Conservation (phyloP, 2,329 filamentous ascomycete genomes). For the Aspergillus clavatus region DNA sequence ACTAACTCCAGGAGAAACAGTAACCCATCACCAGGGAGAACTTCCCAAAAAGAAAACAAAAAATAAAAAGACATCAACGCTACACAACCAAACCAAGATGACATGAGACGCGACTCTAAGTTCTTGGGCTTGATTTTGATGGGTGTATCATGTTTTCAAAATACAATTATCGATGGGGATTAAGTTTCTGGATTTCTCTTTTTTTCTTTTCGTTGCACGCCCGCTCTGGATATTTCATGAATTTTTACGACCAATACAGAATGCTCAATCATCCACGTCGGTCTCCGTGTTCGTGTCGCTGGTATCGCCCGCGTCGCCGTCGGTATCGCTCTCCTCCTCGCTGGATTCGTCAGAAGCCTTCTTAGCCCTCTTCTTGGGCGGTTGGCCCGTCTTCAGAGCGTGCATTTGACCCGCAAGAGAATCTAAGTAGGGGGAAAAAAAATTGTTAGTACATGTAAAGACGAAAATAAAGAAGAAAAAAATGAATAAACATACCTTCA, state of each 20-base stretch:
- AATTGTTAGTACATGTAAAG: slow-evolving; percentile 16
- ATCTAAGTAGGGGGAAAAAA: slow-evolving; percentile 49
- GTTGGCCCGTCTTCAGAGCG: slow-evolving; percentile 67
- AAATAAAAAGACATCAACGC: neutral
- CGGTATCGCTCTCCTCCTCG: slow-evolving; percentile 59
- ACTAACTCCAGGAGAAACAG: neutral
- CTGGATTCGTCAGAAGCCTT: slow-evolving; percentile 53
- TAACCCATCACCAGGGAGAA: neutral
- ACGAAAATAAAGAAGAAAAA: slow-evolving; percentile 14
- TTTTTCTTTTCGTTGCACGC: no score
- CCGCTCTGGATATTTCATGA: no score
- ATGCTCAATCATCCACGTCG: slow-evolving; percentile 62
- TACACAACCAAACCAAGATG: neutral
- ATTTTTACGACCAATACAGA: no score
- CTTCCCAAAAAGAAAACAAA: neutral
- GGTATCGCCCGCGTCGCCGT: slow-evolving; percentile 56
- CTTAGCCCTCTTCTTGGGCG: slow-evolving; percentile 56
- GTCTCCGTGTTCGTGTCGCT: slow-evolving; percentile 67
- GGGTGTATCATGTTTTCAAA: neutral
- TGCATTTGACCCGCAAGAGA: slow-evolving; percentile 88
- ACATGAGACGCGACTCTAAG: neutral
- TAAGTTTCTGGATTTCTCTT: slow-evolving; percentile 4
- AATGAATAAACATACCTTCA: slow-evolving; percentile 66
- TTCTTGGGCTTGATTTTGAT: neutral
- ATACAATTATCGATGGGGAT: neutral